Conservation (phyloP, 805 yeast species). For the Starmera caribaea region DNA sequence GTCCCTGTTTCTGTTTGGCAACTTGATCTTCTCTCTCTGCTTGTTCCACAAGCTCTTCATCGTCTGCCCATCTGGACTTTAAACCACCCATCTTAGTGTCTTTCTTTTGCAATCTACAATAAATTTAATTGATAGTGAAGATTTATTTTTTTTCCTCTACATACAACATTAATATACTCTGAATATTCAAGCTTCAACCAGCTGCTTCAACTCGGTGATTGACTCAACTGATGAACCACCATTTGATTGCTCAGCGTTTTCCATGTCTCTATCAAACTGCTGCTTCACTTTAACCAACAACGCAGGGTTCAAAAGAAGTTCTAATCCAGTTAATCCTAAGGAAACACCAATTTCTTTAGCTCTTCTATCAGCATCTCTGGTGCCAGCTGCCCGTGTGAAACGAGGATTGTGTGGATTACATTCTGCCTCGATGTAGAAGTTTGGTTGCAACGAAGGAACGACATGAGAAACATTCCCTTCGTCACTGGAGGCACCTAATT, state of each 20-base stretch:
- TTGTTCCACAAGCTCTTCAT: slow-evolving; percentile 7
- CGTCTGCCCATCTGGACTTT: slow-evolving; percentile 17
- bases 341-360: neutral
- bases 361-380: neutral
- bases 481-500: neutral
- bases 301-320: neutral
- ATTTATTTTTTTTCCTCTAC: too few species aligned
- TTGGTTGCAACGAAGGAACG: neutral
- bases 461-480: neutral
- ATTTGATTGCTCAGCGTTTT: neutral
- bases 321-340: neutral
- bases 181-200: too few species aligned
- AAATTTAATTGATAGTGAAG: too few species aligned
- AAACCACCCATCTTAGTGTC: neutral
- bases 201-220: too few species aligned
- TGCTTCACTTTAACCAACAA: neutral
- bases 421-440: neutral
- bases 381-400: neutral
- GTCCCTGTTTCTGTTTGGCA: slow-evolving; percentile 8
- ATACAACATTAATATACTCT: too few species aligned
- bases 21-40: slow-evolving; percentile 10
- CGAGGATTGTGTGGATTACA: neutral
- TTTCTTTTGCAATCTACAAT: too few species aligned
- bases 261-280: neutral
- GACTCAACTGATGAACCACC: too few species aligned